Conservation (phyloP, 1,139 yeast genomes). For the Nakaseomyces uthaithaninus region DNA sequence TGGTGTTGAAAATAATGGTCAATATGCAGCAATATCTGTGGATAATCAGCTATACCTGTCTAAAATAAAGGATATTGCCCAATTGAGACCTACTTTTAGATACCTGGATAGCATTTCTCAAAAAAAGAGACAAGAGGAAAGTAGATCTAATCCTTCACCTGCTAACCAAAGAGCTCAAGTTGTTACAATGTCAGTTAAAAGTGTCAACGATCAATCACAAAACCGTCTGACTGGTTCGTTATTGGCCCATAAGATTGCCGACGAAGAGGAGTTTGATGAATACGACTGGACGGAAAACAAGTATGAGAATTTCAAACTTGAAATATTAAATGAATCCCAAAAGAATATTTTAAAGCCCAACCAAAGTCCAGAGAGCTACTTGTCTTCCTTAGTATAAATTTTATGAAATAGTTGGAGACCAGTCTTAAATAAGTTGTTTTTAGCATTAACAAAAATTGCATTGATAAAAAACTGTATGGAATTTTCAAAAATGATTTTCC, state of each 20-base stretch:
- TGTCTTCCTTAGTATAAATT: slow-evolving; percentile 2
- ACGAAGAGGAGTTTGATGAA: slow-evolving; percentile 56
- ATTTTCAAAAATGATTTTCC: too few species aligned
- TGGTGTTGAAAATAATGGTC: slow-evolving; percentile 48
- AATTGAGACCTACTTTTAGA: slow-evolving; percentile 71
- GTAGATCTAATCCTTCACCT: slow-evolving; percentile 38
- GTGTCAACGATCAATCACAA: slow-evolving; percentile 47
- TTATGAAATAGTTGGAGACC: too few species aligned
- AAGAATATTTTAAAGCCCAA: slow-evolving; percentile 19
- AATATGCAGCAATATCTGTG: slow-evolving; percentile 45
- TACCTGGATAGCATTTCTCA: slow-evolving; percentile 52
- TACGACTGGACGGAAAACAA: slow-evolving; percentile 28
- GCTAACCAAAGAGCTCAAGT: slow-evolving; percentile 48
- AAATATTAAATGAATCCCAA: slow-evolving; percentile 22
- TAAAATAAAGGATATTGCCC: slow-evolving; percentile 63
- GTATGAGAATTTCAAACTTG: slow-evolving; percentile 25
- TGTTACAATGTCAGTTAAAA: slow-evolving; percentile 69
- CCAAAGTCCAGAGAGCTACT: slow-evolving; percentile 12
- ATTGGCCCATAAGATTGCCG: slow-evolving; percentile 61
- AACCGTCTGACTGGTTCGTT: slow-evolving; percentile 75
- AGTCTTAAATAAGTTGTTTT: background rate
- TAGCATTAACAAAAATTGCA: background rate
- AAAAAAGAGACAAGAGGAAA: slow-evolving; percentile 33
- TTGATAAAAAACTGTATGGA: background rate
- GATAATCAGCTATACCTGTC: slow-evolving; percentile 51